Evolutionary conservation across 805 yeast genomes (phyloP).

Genomic region (Saccharomycodes ludwigii): DNA sequence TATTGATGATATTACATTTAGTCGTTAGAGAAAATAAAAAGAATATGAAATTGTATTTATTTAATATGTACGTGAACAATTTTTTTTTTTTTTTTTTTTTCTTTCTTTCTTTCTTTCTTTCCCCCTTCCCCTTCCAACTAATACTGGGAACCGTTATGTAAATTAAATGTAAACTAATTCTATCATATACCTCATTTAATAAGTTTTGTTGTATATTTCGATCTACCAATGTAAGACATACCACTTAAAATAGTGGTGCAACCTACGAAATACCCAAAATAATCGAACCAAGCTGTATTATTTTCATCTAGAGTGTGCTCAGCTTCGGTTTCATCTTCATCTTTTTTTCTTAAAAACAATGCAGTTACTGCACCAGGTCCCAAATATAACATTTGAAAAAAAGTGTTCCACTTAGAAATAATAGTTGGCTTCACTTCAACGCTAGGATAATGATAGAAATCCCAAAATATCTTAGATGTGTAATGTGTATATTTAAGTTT

Average conservation of each 20-base stretch:
- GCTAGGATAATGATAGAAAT: conserved; percentile 57
- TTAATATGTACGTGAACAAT: neutral
- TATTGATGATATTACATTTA: conserved; percentile 92
- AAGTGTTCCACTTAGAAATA: conserved; percentile 82
- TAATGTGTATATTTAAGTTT: conserved; percentile 11
- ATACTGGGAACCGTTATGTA: too few relatives aligned
- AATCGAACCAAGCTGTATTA: conserved; percentile 13
- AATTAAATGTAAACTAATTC: too few relatives aligned
- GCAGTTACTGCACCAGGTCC: conserved; percentile 42
- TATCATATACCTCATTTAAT: too few relatives aligned
- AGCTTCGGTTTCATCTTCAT: conserved; percentile 7
- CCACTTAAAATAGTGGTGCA: conserved; percentile 72
- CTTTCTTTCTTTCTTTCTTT: neutral
- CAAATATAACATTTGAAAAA: conserved; percentile 81
- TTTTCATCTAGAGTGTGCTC: neutral
- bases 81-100: neutral
- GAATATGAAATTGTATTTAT: neutral
- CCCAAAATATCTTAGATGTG: conserved; percentile 62
- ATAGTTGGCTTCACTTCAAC: conserved; percentile 82
- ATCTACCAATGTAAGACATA: conserved; percentile 41
- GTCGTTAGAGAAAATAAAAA: conserved; percentile 49
- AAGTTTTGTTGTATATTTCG: too few relatives aligned
- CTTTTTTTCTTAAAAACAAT: conserved; percentile 8
- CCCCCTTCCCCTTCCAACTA: too few relatives aligned
- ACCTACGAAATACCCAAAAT: conserved; percentile 44